Conservation (phyloP, 257 asterid genomes). For the Galeopsis tetrahit region DNA sequence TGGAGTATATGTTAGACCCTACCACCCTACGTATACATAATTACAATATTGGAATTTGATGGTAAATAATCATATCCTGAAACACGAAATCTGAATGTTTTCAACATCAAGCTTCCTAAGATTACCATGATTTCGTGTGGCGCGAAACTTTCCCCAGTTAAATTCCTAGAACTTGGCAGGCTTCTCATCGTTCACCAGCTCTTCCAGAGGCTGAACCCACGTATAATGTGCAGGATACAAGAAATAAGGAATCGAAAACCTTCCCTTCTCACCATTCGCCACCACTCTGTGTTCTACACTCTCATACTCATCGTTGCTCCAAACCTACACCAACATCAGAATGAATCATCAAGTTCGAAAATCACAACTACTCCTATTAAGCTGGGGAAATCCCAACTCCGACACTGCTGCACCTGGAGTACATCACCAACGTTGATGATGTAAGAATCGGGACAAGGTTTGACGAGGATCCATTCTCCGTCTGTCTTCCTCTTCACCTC, state of each 20-base stretch:
- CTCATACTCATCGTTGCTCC: constrained; percentile 46
- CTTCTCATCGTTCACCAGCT: constrained; percentile 34
- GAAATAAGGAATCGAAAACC: constrained; percentile 47
- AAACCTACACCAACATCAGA: constrained; percentile 29
- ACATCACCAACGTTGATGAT: constrained; percentile 45
- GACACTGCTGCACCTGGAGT: constrained; percentile 34
- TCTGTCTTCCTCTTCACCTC: constrained; percentile 47
- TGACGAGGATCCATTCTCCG: constrained; percentile 47
- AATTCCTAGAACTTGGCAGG: constrained; percentile 41
- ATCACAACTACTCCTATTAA: no score
- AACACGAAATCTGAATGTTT: constrained; percentile 45
- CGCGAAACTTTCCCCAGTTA: constrained; percentile 48
- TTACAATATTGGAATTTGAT: background rate
- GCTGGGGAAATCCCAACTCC: background rate
- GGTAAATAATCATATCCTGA: constrained; percentile 35
- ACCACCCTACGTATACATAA: no score
- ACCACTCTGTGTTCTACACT: constrained; percentile 45
- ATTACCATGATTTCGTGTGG: constrained; percentile 43
- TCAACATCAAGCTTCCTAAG: constrained; percentile 39
- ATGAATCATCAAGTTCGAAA: background rate
- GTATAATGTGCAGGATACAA: constrained; percentile 42
- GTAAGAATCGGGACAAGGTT: constrained; percentile 38
- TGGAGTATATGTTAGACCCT: no score
- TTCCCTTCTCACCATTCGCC: constrained; percentile 39
- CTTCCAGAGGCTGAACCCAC: constrained; percentile 41